These are phyloP conservation scores for Ganoderma sinense DNA, from an alignment of 1,284 basidiomycete species.

Conservation along the genomic window DNA sequence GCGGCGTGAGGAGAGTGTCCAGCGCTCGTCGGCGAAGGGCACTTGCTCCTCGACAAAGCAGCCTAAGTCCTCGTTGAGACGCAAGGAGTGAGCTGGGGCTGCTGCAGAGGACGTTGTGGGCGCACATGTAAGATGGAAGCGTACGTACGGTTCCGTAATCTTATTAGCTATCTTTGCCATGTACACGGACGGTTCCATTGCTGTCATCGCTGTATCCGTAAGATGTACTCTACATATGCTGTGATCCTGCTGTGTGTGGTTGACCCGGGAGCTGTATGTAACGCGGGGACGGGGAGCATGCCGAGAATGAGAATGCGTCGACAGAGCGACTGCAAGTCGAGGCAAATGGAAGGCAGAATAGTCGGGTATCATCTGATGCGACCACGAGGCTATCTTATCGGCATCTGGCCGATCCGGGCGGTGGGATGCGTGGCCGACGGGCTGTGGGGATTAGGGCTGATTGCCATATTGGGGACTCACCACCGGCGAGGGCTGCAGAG, in stretches of 20 bases:
- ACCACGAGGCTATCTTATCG: slow-evolving; percentile 7
- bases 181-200: slow-evolving; percentile 19
- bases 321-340: no score
- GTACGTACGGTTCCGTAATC: slow-evolving; percentile 19
- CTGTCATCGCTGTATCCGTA: slow-evolving; percentile 20
- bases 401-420: slow-evolving; percentile 14
- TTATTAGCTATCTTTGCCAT: slow-evolving; percentile 25
- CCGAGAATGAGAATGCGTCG: neutral
- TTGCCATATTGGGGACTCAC: slow-evolving; percentile 36
- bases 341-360: neutral
- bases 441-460: slow-evolving; percentile 7
- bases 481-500: slow-evolving; percentile 29
- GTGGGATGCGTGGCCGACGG: neutral
- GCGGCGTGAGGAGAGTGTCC: slow-evolving; percentile 28
- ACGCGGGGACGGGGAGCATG: neutral
- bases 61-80: neutral
- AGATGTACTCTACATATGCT: neutral
- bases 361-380: neutral
- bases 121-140: slow-evolving; percentile 5
- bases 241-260: neutral
- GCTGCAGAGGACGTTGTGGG: neutral
- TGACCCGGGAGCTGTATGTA: neutral
- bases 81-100: neutral
- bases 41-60: neutral
- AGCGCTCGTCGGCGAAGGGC: neutral